Evolutionary conservation across 75 land plant genomes (phyloP).

Genomic region (Picea glauca): DNA sequence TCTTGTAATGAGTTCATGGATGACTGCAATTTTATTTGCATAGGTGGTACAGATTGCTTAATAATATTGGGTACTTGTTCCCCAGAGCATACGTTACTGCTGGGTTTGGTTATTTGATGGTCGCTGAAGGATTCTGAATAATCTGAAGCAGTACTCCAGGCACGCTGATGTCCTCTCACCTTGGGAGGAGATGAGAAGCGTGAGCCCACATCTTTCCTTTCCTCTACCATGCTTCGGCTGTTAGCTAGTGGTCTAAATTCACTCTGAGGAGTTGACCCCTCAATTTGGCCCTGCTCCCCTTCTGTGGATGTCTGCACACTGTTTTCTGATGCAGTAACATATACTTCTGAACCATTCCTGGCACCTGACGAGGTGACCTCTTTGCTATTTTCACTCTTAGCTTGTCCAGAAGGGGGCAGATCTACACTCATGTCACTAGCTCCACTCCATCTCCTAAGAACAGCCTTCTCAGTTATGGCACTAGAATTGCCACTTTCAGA

Average conservation of each 20-base stretch:
- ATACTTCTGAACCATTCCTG: slow-evolving; percentile 1
- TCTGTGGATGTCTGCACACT: background rate
- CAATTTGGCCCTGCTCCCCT: background rate
- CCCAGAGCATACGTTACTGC: background rate
- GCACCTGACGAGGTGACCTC: background rate
- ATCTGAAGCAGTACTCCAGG: background rate
- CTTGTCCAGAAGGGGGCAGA: background rate
- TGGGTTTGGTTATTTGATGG: slow-evolving; percentile 1
- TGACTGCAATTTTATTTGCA: background rate
- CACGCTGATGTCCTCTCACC: background rate
- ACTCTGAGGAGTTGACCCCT: slow-evolving; percentile 4
- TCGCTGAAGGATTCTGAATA: background rate
- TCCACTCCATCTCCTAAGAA: slow-evolving; percentile 82
- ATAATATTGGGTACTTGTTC: background rate
- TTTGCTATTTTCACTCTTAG: slow-evolving; percentile 4
- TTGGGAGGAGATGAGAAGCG: background rate
- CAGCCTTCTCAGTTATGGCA: slow-evolving; percentile 37
- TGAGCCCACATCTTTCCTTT: background rate
- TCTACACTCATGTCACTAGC: slow-evolving; percentile 7
- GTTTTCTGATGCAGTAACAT: slow-evolving; percentile 9
- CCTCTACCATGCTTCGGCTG: background rate
- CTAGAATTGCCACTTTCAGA: slow-evolving; percentile 13
- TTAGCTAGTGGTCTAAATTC: background rate
- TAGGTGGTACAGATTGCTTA: slow-evolving; percentile 2
- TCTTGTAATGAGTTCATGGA: background rate